phyloP scores from a whole-genome alignment of 1,139 yeast genomes.

The Suhomyces terraborum region DNA sequence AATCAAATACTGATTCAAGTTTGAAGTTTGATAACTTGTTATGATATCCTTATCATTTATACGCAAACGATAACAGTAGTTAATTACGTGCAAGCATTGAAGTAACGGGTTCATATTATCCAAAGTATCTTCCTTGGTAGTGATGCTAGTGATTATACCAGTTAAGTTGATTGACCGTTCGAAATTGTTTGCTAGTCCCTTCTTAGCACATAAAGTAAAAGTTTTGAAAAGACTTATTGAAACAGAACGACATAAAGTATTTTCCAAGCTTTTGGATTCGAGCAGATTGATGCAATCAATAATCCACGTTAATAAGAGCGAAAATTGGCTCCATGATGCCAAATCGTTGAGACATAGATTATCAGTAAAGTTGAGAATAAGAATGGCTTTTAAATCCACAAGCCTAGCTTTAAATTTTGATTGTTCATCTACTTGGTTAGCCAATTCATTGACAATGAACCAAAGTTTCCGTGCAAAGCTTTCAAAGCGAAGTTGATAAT shows the following conservation, averaged over 20 bases:
- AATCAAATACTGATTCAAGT: conserved; percentile 18
- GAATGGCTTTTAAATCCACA: conserved; percentile 30
- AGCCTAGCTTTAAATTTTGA: not conserved
- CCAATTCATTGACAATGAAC: conserved; percentile 27
- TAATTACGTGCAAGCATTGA: conserved; percentile 25
- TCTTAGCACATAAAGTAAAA: conserved; percentile 24
- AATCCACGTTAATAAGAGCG: conserved; percentile 35
- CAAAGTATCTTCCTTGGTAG: not conserved
- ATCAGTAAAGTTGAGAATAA: conserved; percentile 34
- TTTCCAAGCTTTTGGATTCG: conserved; percentile 6
- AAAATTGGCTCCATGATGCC: conserved; percentile 31
- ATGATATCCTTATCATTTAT: conserved; percentile 14
- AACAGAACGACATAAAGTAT: conserved; percentile 23
- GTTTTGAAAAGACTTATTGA: conserved; percentile 28
- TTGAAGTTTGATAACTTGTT: conserved; percentile 20
- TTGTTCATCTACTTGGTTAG: not conserved
- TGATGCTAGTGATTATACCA: not conserved
- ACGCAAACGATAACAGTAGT: conserved; percentile 20
- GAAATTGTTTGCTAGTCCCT: conserved; percentile 23
- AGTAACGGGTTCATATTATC: not conserved
- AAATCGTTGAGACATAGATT: conserved; percentile 31
- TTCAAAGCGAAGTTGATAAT: conserved; percentile 34
- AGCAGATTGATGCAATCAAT: conserved; percentile 21
- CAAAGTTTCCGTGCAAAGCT: conserved; percentile 37
- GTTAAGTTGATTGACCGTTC: conserved; percentile 15